Percentiles rank a stretch among this genome's conserved stretches.
These are phyloP conservation scores for Silene uniflora DNA, from an alignment of 148 eudicot species.

Conservation along the genomic window DNA sequence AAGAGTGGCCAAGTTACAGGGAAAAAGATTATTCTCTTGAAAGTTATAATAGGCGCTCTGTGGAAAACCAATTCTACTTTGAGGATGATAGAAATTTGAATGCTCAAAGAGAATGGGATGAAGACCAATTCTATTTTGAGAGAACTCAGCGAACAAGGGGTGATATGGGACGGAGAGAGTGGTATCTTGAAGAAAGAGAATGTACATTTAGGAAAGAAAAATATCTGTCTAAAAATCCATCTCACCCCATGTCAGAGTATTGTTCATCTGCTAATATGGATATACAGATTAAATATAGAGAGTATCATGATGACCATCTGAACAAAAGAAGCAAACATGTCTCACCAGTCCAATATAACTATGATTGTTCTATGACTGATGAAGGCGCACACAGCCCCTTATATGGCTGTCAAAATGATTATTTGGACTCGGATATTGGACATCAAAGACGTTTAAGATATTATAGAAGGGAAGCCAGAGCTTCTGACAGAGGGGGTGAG, in stretches of 20 bases:
- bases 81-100: conserved; percentile 14
- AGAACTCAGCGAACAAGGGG: conserved; percentile 14
- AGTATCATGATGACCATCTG: conserved; percentile 13
- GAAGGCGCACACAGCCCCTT: conserved; percentile 11
- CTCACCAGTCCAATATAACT: conserved; percentile 4
- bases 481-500: conserved; percentile 14
- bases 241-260: neutral
- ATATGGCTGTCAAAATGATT: conserved; percentile 17
- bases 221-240: neutral
- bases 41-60: conserved; percentile 6
- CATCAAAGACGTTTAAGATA: conserved; percentile 9
- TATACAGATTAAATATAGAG: neutral
- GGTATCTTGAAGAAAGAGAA: conserved; percentile 22
- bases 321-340: conserved; percentile 18
- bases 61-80: conserved; percentile 6
- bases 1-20: conserved; percentile 17
- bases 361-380: conserved; percentile 11
- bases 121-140: conserved; percentile 15
- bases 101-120: conserved; percentile 22
- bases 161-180: conserved; percentile 13
- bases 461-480: conserved; percentile 14
- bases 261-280: conserved; percentile 11
- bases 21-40: conserved; percentile 3
- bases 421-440: conserved; percentile 18
- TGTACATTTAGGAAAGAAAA: conserved; percentile 3